These are phyloP conservation scores for Fusarium cyanostomum DNA, from an alignment of 2,329 filamentous ascomycete species.

Conservation along the genomic window DNA sequence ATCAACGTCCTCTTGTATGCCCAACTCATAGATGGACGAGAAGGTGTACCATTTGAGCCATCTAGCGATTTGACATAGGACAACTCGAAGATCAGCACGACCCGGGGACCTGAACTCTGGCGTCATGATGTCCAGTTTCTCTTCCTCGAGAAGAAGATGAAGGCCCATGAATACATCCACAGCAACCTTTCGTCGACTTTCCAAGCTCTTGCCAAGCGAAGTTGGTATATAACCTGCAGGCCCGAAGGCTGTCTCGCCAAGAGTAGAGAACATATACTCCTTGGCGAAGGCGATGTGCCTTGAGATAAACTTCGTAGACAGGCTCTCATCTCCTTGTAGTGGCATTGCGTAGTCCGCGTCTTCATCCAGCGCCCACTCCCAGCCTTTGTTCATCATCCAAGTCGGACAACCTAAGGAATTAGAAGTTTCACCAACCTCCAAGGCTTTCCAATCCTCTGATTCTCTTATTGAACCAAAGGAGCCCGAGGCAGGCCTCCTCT, in stretches of 20 bases:
- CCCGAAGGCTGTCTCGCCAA: slow-evolving; percentile 65
- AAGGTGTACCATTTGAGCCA: slow-evolving; percentile 80
- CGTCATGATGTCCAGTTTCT: slow-evolving; percentile 76
- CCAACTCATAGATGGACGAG: slow-evolving; percentile 59
- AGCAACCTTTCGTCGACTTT: slow-evolving; percentile 67
- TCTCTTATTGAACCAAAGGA: slow-evolving; percentile 50
- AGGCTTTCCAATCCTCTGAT: slow-evolving; percentile 57
- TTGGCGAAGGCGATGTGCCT: slow-evolving; percentile 67
- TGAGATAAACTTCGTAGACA: slow-evolving; percentile 55
- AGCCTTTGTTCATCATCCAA: slow-evolving; percentile 71
- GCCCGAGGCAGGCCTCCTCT: slow-evolving; percentile 47
- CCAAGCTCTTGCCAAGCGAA: slow-evolving; percentile 60
- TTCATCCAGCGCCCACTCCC: slow-evolving; percentile 76
- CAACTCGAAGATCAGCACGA: slow-evolving; percentile 67
- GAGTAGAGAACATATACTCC: slow-evolving; percentile 69
- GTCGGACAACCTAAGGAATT: slow-evolving; percentile 60
- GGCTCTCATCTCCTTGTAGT: slow-evolving; percentile 39
- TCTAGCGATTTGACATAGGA: slow-evolving; percentile 80
- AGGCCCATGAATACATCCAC: slow-evolving; percentile 77
- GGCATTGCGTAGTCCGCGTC: slow-evolving; percentile 49
- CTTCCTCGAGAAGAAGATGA: slow-evolving; percentile 89
- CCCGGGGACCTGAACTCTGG: slow-evolving; percentile 57
- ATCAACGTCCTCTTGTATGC: slow-evolving; percentile 60
- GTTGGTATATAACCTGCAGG: slow-evolving; percentile 72
- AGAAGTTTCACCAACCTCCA: slow-evolving; percentile 57